phyloP scores from a whole-genome alignment of 495 filamentous ascomycete species.

The Lophiotrema nucula region DNA sequence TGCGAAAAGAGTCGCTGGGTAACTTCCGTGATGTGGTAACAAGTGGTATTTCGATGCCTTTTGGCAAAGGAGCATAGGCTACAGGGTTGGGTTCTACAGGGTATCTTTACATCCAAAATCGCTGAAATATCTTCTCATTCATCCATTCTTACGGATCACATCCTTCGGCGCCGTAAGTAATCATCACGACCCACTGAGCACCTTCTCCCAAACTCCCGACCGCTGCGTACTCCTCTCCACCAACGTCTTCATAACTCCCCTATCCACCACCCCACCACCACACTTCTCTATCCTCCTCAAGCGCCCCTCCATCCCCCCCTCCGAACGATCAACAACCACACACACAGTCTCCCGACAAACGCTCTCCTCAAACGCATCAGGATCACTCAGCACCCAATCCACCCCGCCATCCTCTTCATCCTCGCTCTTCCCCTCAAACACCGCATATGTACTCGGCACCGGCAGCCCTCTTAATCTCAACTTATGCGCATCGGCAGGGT shows the following conservation, averaged over 20 bases:
- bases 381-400: conserved; percentile 79
- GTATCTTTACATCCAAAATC: too few species aligned
- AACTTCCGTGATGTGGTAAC: too few species aligned
- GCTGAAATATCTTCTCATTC: too few species aligned
- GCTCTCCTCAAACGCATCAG: conserved; percentile 85
- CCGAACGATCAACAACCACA: conserved; percentile 66
- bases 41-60: too few species aligned
- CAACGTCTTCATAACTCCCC: conserved; percentile 54
- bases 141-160: too few species aligned
- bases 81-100: too few species aligned
- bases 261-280: conserved; percentile 67
- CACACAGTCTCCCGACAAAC: conserved; percentile 72
- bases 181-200: conserved; percentile 8
- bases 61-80: too few species aligned
- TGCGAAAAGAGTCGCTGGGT: too few species aligned
- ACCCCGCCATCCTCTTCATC: conserved; percentile 43
- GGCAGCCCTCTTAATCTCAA: conserved; percentile 61
- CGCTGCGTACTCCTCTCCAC: conserved; percentile 53
- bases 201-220: conserved; percentile 54
- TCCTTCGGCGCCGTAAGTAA: too few species aligned
- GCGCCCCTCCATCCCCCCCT: conserved; percentile 48
- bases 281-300: conserved; percentile 74
- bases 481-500: conserved; percentile 47
- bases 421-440: conserved; percentile 57
- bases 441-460: conserved; percentile 67